Conservation (phyloP, 495 filamentous ascomycete genomes). For the Tuber borchii region DNA sequence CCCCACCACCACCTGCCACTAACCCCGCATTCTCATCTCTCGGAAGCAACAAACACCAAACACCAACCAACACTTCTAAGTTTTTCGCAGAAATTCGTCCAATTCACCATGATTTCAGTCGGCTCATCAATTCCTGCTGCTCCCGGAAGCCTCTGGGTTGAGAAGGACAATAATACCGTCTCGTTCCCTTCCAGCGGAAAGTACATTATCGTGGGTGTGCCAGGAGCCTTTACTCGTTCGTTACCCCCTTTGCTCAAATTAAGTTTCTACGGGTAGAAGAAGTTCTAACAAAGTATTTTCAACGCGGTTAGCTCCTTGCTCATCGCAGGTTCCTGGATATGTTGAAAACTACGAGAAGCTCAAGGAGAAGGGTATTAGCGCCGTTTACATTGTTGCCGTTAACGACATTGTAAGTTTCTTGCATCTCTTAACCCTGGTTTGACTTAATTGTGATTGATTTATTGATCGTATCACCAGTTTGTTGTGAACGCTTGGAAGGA, state of each 20-base stretch:
- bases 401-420: constrained; percentile 34
- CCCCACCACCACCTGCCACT: not conserved
- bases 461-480: constrained; percentile 18
- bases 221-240: constrained; percentile 40
- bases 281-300: constrained; percentile 4
- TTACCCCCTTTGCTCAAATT: not conserved
- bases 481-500: constrained; percentile 42
- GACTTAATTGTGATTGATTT: not conserved
- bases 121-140: constrained; percentile 28
- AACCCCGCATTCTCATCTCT: not conserved
- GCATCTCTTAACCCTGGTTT: not conserved
- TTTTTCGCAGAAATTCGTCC: not conserved
- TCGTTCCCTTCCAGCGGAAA: constrained; percentile 31
- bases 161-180: constrained; percentile 17
- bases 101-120: constrained; percentile 24
- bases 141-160: constrained; percentile 38
- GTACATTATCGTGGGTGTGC: constrained; percentile 38
- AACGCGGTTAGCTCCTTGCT: constrained; percentile 34
- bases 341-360: constrained; percentile 24
- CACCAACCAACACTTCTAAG: not conserved
- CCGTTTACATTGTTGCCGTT: constrained; percentile 36
- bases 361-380: constrained; percentile 27
- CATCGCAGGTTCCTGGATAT: constrained; percentile 37
- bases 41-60: not conserved
- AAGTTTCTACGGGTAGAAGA: not conserved